Conservation (phyloP, 1,284 basidiomycete genomes). For the Ustanciosporium gigantosporum region DNA sequence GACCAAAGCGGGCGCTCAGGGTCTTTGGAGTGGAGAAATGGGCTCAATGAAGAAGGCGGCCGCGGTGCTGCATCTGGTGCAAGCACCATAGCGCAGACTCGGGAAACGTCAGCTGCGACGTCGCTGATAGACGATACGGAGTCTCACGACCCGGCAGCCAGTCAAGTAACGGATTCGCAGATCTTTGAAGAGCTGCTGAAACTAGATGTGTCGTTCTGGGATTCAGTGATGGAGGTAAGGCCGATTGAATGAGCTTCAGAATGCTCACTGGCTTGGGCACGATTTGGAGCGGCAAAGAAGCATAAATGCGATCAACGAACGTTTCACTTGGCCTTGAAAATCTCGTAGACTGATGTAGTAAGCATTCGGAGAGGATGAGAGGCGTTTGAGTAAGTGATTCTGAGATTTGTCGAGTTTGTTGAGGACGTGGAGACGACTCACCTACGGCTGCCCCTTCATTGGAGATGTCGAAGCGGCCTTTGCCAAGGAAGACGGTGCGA, state of each 20-base stretch:
- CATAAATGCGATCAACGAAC: no score
- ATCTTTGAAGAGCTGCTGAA: conserved; percentile 25
- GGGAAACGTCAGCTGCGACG: not conserved
- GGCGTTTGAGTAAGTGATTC: not conserved
- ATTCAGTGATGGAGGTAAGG: conserved; percentile 9
- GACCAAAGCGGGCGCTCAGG: not conserved
- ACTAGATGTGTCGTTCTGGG: conserved; percentile 24
- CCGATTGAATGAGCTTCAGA: not conserved
- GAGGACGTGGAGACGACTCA: conserved; percentile 2
- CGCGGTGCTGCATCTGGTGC: not conserved
- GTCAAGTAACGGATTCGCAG: conserved; percentile 13
- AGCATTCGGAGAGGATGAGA: not conserved
- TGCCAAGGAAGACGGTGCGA: conserved; percentile 29
- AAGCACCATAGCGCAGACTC: not conserved
- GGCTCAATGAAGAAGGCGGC: not conserved
- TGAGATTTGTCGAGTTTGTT: not conserved
- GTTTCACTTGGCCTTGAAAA: conserved; percentile 25
- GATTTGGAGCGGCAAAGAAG: not conserved
- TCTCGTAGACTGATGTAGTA: conserved; percentile 12
- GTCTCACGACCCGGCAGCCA: not conserved
- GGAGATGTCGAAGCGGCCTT: conserved; percentile 16
- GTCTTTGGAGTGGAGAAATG: not conserved
- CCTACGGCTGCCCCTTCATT: conserved; percentile 13
- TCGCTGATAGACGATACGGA: not conserved
- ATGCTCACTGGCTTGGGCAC: not conserved